A percentile compares a stretch with the other conserved stretches of the same genome.
Evolutionary conservation across 208 protist species (phyloP).

Genomic region (Lotmaria passim): DNA sequence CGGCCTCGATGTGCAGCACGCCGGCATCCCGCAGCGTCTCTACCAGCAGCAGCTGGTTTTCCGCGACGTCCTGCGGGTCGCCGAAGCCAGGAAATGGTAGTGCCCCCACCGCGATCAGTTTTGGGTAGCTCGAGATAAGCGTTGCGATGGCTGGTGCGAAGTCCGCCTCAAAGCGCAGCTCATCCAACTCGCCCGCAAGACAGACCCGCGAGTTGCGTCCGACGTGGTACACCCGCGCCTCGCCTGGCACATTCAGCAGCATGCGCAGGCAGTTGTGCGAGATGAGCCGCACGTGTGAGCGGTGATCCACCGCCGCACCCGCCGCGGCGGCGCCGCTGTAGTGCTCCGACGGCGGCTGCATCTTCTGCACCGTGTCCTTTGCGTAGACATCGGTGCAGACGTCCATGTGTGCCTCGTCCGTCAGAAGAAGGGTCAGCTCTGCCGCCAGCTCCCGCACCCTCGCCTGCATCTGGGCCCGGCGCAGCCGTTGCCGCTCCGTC

Average conservation of each 20-base stretch:
- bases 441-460: slow-evolving; percentile 41
- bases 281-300: slow-evolving; percentile 39
- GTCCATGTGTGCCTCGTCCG: slow-evolving; percentile 56
- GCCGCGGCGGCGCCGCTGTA: slow-evolving; percentile 29
- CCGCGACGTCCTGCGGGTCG: slow-evolving; percentile 48
- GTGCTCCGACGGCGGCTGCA: slow-evolving; percentile 45
- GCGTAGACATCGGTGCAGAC: slow-evolving; percentile 58
- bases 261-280: slow-evolving; percentile 50
- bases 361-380: slow-evolving; percentile 47
- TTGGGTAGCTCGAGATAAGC: slow-evolving; percentile 44
- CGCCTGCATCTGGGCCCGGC: slow-evolving; percentile 23
- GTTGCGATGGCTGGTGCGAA: slow-evolving; percentile 72
- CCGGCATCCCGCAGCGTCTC: slow-evolving; percentile 54
- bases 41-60: slow-evolving; percentile 54
- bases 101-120: slow-evolving; percentile 32
- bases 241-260: slow-evolving; percentile 51
- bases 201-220: slow-evolving; percentile 61
- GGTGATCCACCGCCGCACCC: neutral
- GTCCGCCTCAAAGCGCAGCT: slow-evolving; percentile 67
- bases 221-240: slow-evolving; percentile 66
- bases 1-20: slow-evolving; percentile 29
- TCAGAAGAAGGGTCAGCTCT: slow-evolving; percentile 52
- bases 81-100: slow-evolving; percentile 67
- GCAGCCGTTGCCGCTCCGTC: slow-evolving; percentile 24
- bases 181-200: slow-evolving; percentile 38